Percentiles rank a stretch among this genome's conserved stretches.
Evolutionary conservation across 768 basidiomycete genomes (phyloP).

Genomic region (Leccinum barrowsii): DNA sequence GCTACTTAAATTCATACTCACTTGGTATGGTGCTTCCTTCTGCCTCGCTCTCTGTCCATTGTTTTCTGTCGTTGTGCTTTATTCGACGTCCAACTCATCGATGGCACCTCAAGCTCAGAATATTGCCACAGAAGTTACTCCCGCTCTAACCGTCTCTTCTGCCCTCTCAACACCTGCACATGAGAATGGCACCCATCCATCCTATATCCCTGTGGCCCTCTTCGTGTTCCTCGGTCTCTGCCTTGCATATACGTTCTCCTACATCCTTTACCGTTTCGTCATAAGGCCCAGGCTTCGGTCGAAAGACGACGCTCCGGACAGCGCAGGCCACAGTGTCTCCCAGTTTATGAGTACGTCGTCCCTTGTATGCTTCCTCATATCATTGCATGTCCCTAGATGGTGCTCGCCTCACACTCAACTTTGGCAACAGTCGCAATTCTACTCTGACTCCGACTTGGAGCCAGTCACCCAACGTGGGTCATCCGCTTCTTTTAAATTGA

Average conservation of each 20-base stretch:
- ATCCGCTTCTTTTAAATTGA: not conserved
- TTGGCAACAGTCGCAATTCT: slow-evolving; percentile 8
- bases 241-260: slow-evolving; percentile 24
- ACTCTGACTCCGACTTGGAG: not conserved
- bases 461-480: slow-evolving; percentile 16
- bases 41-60: slow-evolving; percentile 5
- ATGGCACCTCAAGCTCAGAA: slow-evolving; percentile 25
- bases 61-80: slow-evolving; percentile 9
- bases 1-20: slow-evolving; percentile 5
- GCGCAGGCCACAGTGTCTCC: slow-evolving; percentile 23
- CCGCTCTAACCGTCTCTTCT: slow-evolving; percentile 3
- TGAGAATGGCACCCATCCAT: not conserved
- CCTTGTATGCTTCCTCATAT: not conserved
- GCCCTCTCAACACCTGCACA: slow-evolving; percentile 1
- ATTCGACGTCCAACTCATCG: slow-evolving; percentile 1
- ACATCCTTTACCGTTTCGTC: slow-evolving; percentile 26
- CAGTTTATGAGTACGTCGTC: slow-evolving; percentile 26
- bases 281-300: slow-evolving; percentile 16
- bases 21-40: slow-evolving; percentile 11
- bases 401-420: slow-evolving; percentile 23
- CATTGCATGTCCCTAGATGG: slow-evolving; percentile 14
- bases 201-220: slow-evolving; percentile 18
- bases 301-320: slow-evolving; percentile 11
- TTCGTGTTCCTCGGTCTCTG: slow-evolving; percentile 25
- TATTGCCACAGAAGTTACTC: not conserved